These are phyloP conservation scores for Gynandropsis gynandra DNA, from an alignment of 345 rosid species.

Conservation along the genomic window DNA sequence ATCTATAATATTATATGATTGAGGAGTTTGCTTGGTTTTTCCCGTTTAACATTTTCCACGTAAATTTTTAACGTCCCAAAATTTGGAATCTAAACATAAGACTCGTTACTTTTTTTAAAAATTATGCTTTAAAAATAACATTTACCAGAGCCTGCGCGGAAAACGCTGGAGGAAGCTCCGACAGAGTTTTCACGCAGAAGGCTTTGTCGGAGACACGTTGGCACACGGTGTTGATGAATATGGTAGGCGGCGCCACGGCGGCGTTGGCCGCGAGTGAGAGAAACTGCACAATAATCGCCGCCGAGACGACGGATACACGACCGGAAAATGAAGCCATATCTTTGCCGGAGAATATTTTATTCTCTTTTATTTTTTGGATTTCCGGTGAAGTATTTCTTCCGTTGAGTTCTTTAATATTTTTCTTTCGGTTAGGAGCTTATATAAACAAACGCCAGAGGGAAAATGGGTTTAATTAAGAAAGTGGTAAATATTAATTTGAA, in stretches of 20 bases:
- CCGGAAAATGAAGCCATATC: slow-evolving; percentile 18
- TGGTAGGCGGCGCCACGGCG: slow-evolving; percentile 23
- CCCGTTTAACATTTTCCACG: background rate
- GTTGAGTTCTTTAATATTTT: too few relatives aligned
- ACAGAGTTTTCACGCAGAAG: slow-evolving; percentile 22
- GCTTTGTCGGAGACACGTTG: slow-evolving; percentile 22
- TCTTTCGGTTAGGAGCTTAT: too few relatives aligned
- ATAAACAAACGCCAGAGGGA: too few relatives aligned
- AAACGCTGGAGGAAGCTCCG: slow-evolving; percentile 18
- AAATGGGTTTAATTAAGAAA: too few relatives aligned
- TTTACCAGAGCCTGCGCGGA: slow-evolving; percentile 22
- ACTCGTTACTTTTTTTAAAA: too few relatives aligned
- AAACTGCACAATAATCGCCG: slow-evolving; percentile 21
- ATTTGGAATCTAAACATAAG: too few relatives aligned
- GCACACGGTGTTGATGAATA: slow-evolving; percentile 25
- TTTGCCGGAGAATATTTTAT: slow-evolving; percentile 1
- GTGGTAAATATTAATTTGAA: too few relatives aligned
- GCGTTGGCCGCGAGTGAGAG: background rate
- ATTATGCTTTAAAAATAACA: background rate
- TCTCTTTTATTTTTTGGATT: background rate
- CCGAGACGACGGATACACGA: slow-evolving; percentile 11
- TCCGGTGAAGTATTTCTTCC: too few relatives aligned
- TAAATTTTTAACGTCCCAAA: too few relatives aligned
- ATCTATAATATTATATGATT: too few relatives aligned
- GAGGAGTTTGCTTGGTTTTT: too few relatives aligned